Evolutionary conservation across 2,329 filamentous ascomycete genomes (phyloP), one percentile per base, ranked within the genome.

Genomic region (Lecanicillium sp.): DNA sequence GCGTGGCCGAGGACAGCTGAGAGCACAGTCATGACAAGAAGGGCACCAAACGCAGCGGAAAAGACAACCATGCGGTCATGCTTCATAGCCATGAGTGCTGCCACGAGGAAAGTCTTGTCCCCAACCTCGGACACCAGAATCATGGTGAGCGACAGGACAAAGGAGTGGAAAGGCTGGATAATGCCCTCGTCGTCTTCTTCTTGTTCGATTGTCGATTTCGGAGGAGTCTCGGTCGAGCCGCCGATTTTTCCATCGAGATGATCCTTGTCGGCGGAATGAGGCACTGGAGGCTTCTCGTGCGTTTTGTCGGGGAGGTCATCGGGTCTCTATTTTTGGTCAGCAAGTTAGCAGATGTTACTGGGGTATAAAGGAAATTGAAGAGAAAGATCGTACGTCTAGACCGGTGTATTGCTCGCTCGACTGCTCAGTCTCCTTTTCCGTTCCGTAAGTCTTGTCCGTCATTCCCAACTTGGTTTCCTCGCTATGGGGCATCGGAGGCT

Each of bases 61-160:
- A 98, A 98, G 45, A 98, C 92, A 11, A 96, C 75, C 47, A 95
- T 68, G 37, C 92, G 83, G 45, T 92, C 84, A 54, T 98, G 90
- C 58, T 95, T 92, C 92, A 98, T 98, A 11, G 92, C 92, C 92
- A 98, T 98, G 14, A 98, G 76, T 7, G 89, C 90, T 6, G 92
- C 92, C 16, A 98, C 87, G 31, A 98, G 73, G 68, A 98, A 98
- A 0, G 92, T 98, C 67, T 98, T 98, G 75, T 98, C 92, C 46
- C 92, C 92, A 52, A 98, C 80, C 60, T 98, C 92, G 33, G 90
- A 95, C 51, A 96, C 83, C 45, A 96, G 69, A 52, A 98, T 98
- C 92, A 96, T 98, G 42, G 89, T 90, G 43, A 95, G 79, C 13
- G 92, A 94, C 22, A 96, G 79, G 11, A 94, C 56, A 54, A 92